Base-by-base conservation (phyloP, 2,329 filamentous ascomycete genomes). In the Colletotrichum gigasporum region DNA sequence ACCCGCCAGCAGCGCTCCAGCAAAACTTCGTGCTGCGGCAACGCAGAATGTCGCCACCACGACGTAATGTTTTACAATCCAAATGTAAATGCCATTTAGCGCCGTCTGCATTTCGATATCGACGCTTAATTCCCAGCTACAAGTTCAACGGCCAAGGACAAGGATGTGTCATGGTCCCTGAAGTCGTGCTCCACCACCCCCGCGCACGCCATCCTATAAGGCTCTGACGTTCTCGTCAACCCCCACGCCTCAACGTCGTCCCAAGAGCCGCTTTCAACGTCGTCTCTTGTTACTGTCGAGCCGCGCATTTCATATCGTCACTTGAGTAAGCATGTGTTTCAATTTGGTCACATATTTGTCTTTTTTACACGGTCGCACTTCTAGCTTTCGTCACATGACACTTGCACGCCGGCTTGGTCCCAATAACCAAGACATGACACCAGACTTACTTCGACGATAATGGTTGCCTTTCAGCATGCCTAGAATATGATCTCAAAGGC, bases 181-280 rank as follows among this genome's bases (percentile, higher is more conserved):
- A 55, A 39, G 34, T 50, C 34, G 50, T 37, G 57, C 56, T 54
- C 57, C 62, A 61, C 56, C 35, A 32, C 16, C 62, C 62, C 62
- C 62, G 62, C 62, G 62, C 62, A 65, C 62, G 62, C 62, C 62
- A 62, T 65, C 57, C 62, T 55, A 50, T 65, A 65, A 24, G 57
- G 62, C 62, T 42, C 62, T 65, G 56, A 65, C 62, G 56, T 62
- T 62, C 56, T 65, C 56, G 42, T 24, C 32, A 65, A 45, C 62
- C 62, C 61, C 62, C 62, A 65, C 62, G 57, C 57, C 26, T 42
- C 48, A 30, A 54, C 39, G 39, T 45, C 56, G 8, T 45, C 14
- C 11, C 22, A 44, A 60, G 56, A 60, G 56, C 56, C 56, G 56
- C 56, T 22, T 54, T 60, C 28, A 44, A 60, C 56, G 56, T 62